phyloP scores from a whole-genome alignment of 2,329 filamentous ascomycete genomes.

The Alternaria sp. region DNA sequence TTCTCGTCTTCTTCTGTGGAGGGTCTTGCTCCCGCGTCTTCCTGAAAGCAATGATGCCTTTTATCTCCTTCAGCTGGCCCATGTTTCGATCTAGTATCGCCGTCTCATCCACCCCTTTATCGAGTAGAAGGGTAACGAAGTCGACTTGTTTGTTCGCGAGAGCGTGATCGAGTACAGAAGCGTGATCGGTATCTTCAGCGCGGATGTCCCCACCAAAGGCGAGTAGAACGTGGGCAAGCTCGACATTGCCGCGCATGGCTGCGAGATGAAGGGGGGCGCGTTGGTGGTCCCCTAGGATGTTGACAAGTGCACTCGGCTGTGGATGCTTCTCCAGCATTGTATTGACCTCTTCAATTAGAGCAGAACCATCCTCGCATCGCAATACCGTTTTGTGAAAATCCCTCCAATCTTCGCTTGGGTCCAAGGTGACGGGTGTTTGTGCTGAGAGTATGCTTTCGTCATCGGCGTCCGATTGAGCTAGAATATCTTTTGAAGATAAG shows the following conservation, averaged over 20 bases:
- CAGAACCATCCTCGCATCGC: not conserved
- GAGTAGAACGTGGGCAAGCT: conserved; percentile 21
- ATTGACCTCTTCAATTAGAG: conserved; percentile 10
- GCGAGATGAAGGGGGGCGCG: conserved; percentile 28
- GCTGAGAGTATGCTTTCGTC: conserved; percentile 9
- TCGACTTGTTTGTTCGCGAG: conserved; percentile 16
- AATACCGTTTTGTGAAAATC: conserved; percentile 27
- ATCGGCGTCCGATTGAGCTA: conserved; percentile 7
- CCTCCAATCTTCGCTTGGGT: conserved; percentile 17
- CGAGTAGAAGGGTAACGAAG: conserved; percentile 25
- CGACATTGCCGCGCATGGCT: conserved; percentile 21
- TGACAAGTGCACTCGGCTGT: conserved; percentile 14
- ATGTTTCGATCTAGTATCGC: conserved; percentile 17
- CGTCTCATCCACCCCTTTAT: conserved; percentile 18
- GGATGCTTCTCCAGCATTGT: conserved; percentile 16
- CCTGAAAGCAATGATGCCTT: conserved; percentile 14
- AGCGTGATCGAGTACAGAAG: conserved; percentile 28
- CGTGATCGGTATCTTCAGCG: conserved; percentile 24
- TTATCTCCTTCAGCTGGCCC: conserved; percentile 18
- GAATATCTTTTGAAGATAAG: conserved; percentile 1
- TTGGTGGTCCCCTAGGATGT: conserved; percentile 17
- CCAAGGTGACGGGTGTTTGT: not conserved
- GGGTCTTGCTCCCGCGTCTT: not conserved
- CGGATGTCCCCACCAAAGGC: conserved; percentile 24
- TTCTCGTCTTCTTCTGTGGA: not conserved